These are phyloP conservation scores for Tuber umbilicatum DNA, from an alignment of 495 filamentous ascomycete genomes.

Conservation along the genomic window DNA sequence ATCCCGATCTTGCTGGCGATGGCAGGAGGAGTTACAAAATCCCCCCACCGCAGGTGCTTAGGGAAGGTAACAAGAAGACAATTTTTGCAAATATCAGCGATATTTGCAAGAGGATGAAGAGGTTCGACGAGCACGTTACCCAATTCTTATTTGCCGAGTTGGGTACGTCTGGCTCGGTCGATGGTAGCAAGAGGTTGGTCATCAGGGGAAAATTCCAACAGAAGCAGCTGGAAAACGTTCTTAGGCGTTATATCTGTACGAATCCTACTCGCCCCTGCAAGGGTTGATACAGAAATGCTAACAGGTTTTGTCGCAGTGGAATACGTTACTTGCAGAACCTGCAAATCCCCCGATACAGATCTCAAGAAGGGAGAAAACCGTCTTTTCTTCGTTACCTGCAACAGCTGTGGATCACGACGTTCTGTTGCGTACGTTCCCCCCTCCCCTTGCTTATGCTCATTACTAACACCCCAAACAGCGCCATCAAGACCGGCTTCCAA, in stretches of 20 bases:
- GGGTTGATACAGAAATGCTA: conserved; percentile 21
- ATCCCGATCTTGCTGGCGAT: conserved; percentile 83
- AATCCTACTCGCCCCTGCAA: conserved; percentile 5
- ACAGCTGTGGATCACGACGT: conserved; percentile 82
- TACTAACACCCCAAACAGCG: conserved; percentile 42
- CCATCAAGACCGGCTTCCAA: conserved; percentile 99
- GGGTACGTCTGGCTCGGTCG: conserved; percentile 89
- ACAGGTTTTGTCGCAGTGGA: conserved; percentile 55
- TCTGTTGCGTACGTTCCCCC: conserved; percentile 58
- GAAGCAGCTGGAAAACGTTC: conserved; percentile 93
- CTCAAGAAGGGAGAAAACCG: conserved; percentile 98
- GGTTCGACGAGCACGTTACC: conserved; percentile 92
- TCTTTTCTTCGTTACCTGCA: conserved; percentile 76
- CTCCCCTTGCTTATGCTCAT: background rate
- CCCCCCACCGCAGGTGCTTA: conserved; percentile 94
- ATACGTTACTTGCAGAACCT: conserved; percentile 98
- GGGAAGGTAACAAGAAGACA: conserved; percentile 99
- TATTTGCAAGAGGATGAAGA: conserved; percentile 87
- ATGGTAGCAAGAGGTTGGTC: conserved; percentile 85
- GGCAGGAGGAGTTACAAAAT: conserved; percentile 93
- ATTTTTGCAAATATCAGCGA: conserved; percentile 97
- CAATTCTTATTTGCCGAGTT: conserved; percentile 96
- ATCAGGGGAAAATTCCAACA: conserved; percentile 99
- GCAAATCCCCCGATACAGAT: conserved; percentile 89
- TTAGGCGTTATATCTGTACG: conserved; percentile 88